Percentiles rank a stretch among this genome's conserved stretches.
Evolutionary conservation across 2,329 filamentous ascomycete species (phyloP).

Genomic region (Colletotrichum sp.): DNA sequence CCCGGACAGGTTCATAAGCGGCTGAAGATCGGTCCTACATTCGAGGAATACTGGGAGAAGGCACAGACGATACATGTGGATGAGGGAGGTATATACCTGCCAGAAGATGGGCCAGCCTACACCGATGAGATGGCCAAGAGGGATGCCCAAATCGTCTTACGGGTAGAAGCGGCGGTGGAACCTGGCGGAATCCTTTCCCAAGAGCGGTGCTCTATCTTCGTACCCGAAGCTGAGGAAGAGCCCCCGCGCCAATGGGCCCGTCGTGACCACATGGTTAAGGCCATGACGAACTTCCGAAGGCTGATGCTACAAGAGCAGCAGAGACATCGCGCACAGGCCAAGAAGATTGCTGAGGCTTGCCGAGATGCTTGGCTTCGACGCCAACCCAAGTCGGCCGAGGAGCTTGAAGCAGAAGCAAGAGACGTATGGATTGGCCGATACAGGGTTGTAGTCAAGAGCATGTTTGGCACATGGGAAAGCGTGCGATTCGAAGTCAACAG

Average conservation of each 20-base stretch:
- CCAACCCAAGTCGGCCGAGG: conserved; percentile 78
- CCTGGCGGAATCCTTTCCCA: conserved; percentile 77
- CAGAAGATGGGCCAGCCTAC: conserved; percentile 61
- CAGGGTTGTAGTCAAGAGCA: conserved; percentile 68
- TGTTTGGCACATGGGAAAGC: conserved; percentile 68
- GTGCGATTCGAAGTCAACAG: conserved; percentile 67
- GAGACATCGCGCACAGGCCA: conserved; percentile 78
- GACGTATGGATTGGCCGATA: conserved; percentile 72
- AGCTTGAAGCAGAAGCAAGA: conserved; percentile 80
- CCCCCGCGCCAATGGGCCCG: conserved; percentile 84
- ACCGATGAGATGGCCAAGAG: conserved; percentile 67
- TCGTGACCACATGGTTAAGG: conserved; percentile 81
- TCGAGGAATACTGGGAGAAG: conserved; percentile 62
- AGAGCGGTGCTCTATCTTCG: conserved; percentile 73
- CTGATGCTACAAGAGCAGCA: conserved; percentile 81
- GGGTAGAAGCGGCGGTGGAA: conserved; percentile 75
- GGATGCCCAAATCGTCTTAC: conserved; percentile 73
- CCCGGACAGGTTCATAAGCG: conserved; percentile 61
- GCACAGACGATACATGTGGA: conserved; percentile 59
- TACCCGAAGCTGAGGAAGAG: conserved; percentile 75
- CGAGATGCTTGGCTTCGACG: conserved; percentile 76
- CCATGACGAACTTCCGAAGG: conserved; percentile 80
- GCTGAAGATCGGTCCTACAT: conserved; percentile 56
- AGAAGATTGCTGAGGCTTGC: conserved; percentile 79
- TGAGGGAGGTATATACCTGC: conserved; percentile 59